These are phyloP conservation scores for Miscanthus lutarioriparius DNA, from an alignment of 176 grass and related monocot species.

Conservation along the genomic window DNA sequence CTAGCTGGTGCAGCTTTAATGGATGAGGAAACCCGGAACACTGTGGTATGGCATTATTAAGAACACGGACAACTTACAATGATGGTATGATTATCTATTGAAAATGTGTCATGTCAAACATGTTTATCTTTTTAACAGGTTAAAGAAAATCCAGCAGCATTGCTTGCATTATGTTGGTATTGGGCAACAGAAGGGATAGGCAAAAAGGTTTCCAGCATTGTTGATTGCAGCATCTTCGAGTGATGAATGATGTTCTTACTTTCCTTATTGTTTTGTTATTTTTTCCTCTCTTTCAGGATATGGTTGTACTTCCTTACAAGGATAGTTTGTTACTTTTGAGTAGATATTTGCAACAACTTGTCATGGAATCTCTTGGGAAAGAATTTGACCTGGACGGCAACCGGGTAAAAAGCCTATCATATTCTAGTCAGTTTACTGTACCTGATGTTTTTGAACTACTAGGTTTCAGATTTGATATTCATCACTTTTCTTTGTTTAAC, in stretches of 20 bases:
- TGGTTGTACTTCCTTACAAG: slow-evolving; percentile 99
- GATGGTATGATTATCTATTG: slow-evolving; percentile 6
- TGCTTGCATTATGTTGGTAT: slow-evolving; percentile 96
- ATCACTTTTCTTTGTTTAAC: slow-evolving; percentile 17
- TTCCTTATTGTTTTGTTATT: slow-evolving; percentile 29
- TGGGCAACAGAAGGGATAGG: slow-evolving; percentile 92
- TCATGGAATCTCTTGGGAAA: slow-evolving; percentile 99
- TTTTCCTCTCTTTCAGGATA: slow-evolving; percentile 66
- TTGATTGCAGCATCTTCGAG: slow-evolving; percentile 26
- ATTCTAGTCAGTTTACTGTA: slow-evolving; percentile 15
- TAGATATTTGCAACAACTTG: slow-evolving; percentile 98
- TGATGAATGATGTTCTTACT: slow-evolving; percentile 31
- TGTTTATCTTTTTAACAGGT: slow-evolving; percentile 48
- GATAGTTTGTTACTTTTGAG: slow-evolving; percentile 96
- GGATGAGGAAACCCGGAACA: slow-evolving; percentile 87
- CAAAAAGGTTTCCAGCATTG: slow-evolving; percentile 66
- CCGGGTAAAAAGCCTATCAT: slow-evolving; percentile 53
- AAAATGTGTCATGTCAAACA: slow-evolving; percentile 22
- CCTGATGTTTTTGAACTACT: slow-evolving; percentile 13
- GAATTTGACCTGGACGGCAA: slow-evolving; percentile 98
- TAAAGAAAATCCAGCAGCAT: slow-evolving; percentile 94
- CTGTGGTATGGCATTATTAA: slow-evolving; percentile 66
- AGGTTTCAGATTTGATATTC: not conserved
- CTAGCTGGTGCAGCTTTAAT: slow-evolving; percentile 87
- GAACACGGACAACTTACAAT: slow-evolving; percentile 2